Conservation (phyloP, 2,329 filamentous ascomycete genomes). For the Xylariomycetidae sp. region DNA sequence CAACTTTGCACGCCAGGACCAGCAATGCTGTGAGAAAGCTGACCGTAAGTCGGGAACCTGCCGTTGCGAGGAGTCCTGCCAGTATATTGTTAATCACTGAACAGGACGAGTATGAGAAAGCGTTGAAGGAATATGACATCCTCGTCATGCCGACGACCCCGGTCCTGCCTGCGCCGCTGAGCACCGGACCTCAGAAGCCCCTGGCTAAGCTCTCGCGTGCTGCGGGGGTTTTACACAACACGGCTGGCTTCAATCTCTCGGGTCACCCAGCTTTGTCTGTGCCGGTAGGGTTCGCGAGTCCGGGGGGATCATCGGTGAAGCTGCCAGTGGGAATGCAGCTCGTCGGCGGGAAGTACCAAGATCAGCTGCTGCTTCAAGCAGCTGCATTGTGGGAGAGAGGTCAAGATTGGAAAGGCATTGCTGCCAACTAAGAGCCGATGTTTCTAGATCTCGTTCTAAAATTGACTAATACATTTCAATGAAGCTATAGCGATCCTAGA, state of each 20-base stretch:
- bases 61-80: background rate
- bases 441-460: too few species aligned
- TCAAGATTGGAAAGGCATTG: background rate
- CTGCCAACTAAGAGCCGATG: too few species aligned
- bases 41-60: background rate
- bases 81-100: constrained; percentile 30
- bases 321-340: background rate
- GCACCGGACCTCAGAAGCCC: background rate
- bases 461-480: too few species aligned
- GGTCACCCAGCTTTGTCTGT: background rate
- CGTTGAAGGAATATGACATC: background rate
- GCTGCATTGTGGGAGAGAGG: background rate
- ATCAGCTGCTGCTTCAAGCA: background rate
- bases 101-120: background rate
- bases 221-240: background rate
- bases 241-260: background rate
- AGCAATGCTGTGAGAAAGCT: background rate
- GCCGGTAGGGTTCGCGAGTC: background rate
- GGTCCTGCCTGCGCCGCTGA: too few species aligned
- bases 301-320: too few species aligned
- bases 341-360: background rate
- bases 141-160: constrained; percentile 16
- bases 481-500: too few species aligned
- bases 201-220: too few species aligned
- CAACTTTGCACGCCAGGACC: background rate